Evolutionary conservation across 345 rosid genomes (phyloP), one percentile per base, ranked within the genome.

Genomic region (Eucalyptus coolabah): DNA sequence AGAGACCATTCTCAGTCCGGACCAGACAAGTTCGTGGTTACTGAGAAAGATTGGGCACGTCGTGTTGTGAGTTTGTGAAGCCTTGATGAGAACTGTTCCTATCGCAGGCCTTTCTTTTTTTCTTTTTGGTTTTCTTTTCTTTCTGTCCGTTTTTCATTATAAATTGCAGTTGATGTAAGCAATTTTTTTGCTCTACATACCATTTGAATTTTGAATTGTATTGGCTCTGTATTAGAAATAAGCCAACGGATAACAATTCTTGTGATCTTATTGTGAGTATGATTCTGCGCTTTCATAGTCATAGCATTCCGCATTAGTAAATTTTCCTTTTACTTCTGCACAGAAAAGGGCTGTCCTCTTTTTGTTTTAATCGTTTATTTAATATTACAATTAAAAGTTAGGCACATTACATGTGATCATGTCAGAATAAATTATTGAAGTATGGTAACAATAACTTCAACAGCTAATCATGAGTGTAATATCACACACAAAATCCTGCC

Each of bases 1-100:
- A 93, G 93, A 91, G 90, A 82, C 94, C 93, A 28, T 24, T 93
- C 89, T 97, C 97, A 45, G 93, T 91, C 53, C 92, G 97, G 93
- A 94, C 94, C 63, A 93, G 95, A 92, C 91, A 90, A 86, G 95
- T 94, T 80, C 95, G 94, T 49, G 95, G 99, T 12, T 95, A 95
- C 92, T 95, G 89, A 95, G 87, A 53, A 93, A 91, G 91, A 90
- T 16, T 24, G 16, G 37, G 72, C 18, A 6, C 87, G 45, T 4
- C 44, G 8, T 32, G 65, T 50, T 19, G 87, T 42, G 34, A 50
- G 60, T 26, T 4, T 86, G 28, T 67, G 59, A 14, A 32, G 85
- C 50, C 37, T 59, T 85, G 63, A 16, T 51, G 89, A 12, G 91
- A 51, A 90, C 59, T 90, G 50, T 44, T 67, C n/a, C 67, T 26